Base-by-base conservation (phyloP, 208 protist species). In the Trypanosoma cruzi region DNA sequence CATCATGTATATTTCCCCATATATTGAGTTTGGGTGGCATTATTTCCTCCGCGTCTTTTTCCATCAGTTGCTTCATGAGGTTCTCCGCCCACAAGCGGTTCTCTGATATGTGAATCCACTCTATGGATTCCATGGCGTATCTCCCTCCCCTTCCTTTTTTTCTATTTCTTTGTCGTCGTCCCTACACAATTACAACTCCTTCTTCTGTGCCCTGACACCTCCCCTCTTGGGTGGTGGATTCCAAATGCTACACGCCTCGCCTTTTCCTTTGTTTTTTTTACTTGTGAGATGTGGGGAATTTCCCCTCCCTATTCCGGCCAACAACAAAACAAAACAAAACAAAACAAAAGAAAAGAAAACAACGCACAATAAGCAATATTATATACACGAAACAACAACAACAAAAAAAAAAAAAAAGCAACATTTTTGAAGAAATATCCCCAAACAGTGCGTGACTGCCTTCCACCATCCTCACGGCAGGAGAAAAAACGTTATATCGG, bases 1-100 rank as follows among this genome's bases (percentile, higher is more conserved):
- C 67, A 59, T 72, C 67, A 5, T 44, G 0, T 24, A 72, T 29
- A 28, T 72, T 22, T 20, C 37, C 11, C 16, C 40, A 26, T 48
- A 64, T 44, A 16, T 44, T 22, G 16, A 71, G 44, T 20, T 60
- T 67, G 2, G 54, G 28, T 1, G 20, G 4, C 34, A 57, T 31
- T 36, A 58, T 58, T 48, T 40, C 62, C 37, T 34, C 13, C 22
- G 10, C 44, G 22, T 16, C 13, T 20, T 54, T 54, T 20, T 54
- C 37, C 42, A 54, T 13, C 59, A 54, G 2, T 20, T 66, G 18
- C 32, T 56, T 55, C 44, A 37, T 34, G 7, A 28, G 13, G 18
- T 64, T 26, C 13, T 64, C 24, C 37, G 7, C 10, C 59, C 36
- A 64, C 10, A 22, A 11, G 20, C 24, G 42, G 44, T 32, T 53